A percentile compares a stretch with the other conserved stretches of the same genome.
These are phyloP conservation scores for Haemoproteus tartakovskyi DNA, from an alignment of 169 alveolate genomes.

Conservation along the genomic window DNA sequence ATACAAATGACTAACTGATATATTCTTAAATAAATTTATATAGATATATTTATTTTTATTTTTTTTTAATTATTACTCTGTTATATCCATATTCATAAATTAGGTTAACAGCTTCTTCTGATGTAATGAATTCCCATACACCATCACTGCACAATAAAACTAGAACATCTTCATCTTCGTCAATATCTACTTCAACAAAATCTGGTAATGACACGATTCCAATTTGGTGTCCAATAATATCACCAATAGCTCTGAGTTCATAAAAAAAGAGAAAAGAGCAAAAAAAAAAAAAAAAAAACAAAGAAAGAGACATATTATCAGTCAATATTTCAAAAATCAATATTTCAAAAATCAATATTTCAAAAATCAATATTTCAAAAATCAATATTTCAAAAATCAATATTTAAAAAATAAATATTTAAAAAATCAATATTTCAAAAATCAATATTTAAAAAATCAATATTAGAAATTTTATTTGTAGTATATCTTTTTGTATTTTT, in stretches of 20 bases:
- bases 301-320: not conserved
- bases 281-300: not conserved
- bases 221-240: constrained; percentile 54
- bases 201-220: constrained; percentile 61
- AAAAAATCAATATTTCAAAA: no score
- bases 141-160: constrained; percentile 84
- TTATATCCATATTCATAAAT: constrained; percentile 73
- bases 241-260: constrained; percentile 68
- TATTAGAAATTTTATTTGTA: no score
- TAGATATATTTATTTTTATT: no score
- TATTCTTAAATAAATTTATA: no score
- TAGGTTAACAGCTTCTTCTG: constrained; percentile 81
- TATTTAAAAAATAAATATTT: no score
- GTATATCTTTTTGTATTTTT: no score
- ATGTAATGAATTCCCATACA: constrained; percentile 84
- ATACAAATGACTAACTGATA: no score
- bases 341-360: no score
- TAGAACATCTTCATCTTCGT: constrained; percentile 70
- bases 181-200: constrained; percentile 27
- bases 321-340: no score
- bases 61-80: constrained; percentile 26
- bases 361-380: no score
- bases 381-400: no score
- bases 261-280: not conserved
- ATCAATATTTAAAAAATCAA: no score